A percentile compares a stretch with the other conserved stretches of the same genome.
phyloP scores from a whole-genome alignment of 306 rosid species.

The Castanea sativa region DNA sequence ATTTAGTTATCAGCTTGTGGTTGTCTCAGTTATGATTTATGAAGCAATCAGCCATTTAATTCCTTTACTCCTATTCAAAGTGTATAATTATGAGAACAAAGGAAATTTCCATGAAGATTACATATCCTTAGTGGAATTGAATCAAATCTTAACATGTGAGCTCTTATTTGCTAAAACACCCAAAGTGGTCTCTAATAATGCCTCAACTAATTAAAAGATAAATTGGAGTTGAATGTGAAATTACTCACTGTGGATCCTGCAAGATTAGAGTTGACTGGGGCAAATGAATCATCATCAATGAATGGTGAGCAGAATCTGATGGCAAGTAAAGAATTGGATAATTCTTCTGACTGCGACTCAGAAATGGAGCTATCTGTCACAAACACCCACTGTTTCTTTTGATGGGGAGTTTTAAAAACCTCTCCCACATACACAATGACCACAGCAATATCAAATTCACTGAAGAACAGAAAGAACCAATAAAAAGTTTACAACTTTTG shows the following conservation, averaged over 20 bases:
- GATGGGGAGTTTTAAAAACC: constrained; percentile 47
- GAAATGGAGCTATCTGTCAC: constrained; percentile 72
- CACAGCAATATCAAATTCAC: constrained; percentile 83
- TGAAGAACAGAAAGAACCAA: constrained; percentile 24
- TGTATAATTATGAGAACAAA: neutral
- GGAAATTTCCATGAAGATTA: neutral
- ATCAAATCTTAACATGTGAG: neutral
- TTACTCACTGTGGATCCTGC: constrained; percentile 65
- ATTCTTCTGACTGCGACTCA: constrained; percentile 41
- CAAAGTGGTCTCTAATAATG: neutral
- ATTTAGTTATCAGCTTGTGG: neutral
- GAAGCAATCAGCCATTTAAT: neutral
- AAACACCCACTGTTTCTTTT: constrained; percentile 83
- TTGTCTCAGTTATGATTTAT: neutral
- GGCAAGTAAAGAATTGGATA: constrained; percentile 62
- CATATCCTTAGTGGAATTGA: neutral
- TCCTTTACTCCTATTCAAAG: neutral
- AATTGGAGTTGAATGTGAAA: constrained; percentile 8
- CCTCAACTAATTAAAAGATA: neutral
- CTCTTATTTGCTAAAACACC: neutral
- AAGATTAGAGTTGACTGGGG: constrained; percentile 63
- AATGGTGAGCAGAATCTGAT: constrained; percentile 69
- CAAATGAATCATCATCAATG: constrained; percentile 46
- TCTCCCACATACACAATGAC: constrained; percentile 76
- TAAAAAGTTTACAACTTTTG: constrained; percentile 20